Evolutionary conservation across 2,329 filamentous ascomycete genomes (phyloP), one percentile per base, ranked within the genome.

Genomic region (Colletotrichum sp.): DNA sequence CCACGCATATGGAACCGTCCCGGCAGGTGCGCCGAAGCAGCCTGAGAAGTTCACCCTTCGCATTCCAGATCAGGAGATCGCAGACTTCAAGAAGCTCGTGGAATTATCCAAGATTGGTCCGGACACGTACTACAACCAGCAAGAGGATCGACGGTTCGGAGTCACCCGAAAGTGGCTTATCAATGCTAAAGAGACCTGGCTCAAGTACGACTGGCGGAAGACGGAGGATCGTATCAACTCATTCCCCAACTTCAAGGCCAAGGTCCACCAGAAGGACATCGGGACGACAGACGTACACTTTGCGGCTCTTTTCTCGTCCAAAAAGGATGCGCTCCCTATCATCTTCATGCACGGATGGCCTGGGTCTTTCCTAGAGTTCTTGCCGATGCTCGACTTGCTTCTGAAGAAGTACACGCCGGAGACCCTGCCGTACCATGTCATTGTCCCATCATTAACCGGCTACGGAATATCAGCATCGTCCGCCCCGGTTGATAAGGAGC

Each of bases 311-410:
- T 92, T 92, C 81, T 92, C 90, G 1, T 78, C 84, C 52, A 87
- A 86, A 22, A 57, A 81, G 2, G 85, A 88, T 75, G 91, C 90
- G 0, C 84, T 89, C 2, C 90, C 91, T 0, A 77, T 92, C 12
- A 78, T 87, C 4, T 83, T 90, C 13, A 79, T 89, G n/a, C 90
- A 92, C 76, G 91, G 90, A 62, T 92, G 89, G 89, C 90, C 90
- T 2, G 83, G 84, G 76, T 87, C 84, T 1, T 89, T 91, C 75
- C 80, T 89, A 1, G 91, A 93, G 76, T 92, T 92, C 78, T 79
- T 92, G 4, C 86, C 86, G 2, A 83, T 91, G 9, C 80, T 93
- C 69, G 80, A 86, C 2, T 57, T 89, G 5, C 80, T 92, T 2
- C 81, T 81, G 30, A 79, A 84, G 4, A 88, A 88, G 69, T 91